Base-by-base conservation (phyloP, 1,284 basidiomycete species). In the Cutaneotrichosporon cavernicola region DNA sequence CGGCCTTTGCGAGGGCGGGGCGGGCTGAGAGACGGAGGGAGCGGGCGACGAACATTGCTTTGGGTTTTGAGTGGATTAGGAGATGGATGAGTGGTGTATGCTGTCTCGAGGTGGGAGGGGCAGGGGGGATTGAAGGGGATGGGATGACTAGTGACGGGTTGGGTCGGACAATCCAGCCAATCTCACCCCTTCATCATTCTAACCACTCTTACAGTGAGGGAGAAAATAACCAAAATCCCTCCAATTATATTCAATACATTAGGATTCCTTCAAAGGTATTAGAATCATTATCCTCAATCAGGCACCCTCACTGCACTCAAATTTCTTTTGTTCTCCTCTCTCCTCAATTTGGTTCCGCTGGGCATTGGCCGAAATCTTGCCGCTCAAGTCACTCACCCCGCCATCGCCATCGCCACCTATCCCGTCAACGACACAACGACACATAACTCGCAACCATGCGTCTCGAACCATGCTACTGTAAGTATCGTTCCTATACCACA, bases 21-120 rank as follows among this genome's bases (percentile, higher is more conserved):
- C 70, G 70, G 43, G 73, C 69, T 38, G 73, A 70, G 66, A 74
- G 69, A 75, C 69, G 61, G 71, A 66, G 60, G 76, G 73, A 62
- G 73, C 70, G 69, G 70, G 64, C 60, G 68, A 61, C 49, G 70
- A 76, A 68, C 71, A 74, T 74, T 46, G 60, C 52, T 40, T 11
- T 38, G 57, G 38, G 13, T 43, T 30, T 46, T 22, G n/a, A 11
- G 43, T 40, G 30, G 26, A 31, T 31, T 52, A 52, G 26, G 21
- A 22, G 49, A 50, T 26, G 49, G 16, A 52, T 32, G 50, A 52
- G 50, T 52, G 50, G 50, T 52, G 50, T 52, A 52, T 52, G 50
- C 21, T 21, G 50, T 30, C 8, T 22, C 22, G 26, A 26, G 10
- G n/a, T 7, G 6, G 47, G 18, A 50, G 47, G 47, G 11, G 10